phyloP scores from a whole-genome alignment of 805 yeast genomes.

The Wickerhamomyces hampshirensis region DNA sequence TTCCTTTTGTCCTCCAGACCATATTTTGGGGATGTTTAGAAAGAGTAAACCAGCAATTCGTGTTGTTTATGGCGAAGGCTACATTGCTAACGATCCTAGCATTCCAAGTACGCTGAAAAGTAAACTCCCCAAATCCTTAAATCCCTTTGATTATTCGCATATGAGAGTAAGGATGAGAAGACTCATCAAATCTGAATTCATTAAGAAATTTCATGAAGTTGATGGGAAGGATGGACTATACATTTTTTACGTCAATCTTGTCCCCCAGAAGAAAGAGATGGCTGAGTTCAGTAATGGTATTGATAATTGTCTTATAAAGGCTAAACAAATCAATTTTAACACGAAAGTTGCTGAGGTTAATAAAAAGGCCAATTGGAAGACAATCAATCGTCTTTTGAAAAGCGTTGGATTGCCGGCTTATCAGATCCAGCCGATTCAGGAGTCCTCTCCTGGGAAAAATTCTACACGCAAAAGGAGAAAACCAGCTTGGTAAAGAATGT shows the following conservation, averaged over 20 bases:
- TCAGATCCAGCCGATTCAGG: too few species aligned
- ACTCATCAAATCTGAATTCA: slow-evolving; percentile 7
- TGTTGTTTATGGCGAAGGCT: slow-evolving; percentile 15
- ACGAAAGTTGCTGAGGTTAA: slow-evolving; percentile 3
- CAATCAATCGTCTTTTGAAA: slow-evolving; percentile 6
- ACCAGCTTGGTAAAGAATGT: neutral
- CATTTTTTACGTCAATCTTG: slow-evolving; percentile 13
- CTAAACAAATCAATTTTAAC: slow-evolving; percentile 1
- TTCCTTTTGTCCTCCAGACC: slow-evolving; percentile 19
- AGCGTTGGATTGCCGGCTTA: slow-evolving; percentile 6
- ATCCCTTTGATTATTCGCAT: slow-evolving; percentile 17
- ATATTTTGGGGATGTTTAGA: slow-evolving; percentile 18
- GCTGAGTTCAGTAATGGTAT: slow-evolving; percentile 5
- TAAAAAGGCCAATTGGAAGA: slow-evolving; percentile 14
- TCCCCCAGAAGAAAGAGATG: slow-evolving; percentile 12
- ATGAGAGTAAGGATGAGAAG: slow-evolving; percentile 16
- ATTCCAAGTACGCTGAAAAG: slow-evolving; percentile 3
- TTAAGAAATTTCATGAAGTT: slow-evolving; percentile 4
- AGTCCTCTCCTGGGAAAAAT: too few species aligned
- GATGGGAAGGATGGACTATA: slow-evolving; percentile 20
- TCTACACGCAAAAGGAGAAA: neutral
- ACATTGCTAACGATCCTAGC: slow-evolving; percentile 12
- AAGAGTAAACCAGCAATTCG: slow-evolving; percentile 21
- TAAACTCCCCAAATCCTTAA: slow-evolving; percentile 10
- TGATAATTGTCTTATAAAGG: slow-evolving; percentile 3